Conservation (phyloP, 148 eudicot species). For the Pouteria glomerata region DNA sequence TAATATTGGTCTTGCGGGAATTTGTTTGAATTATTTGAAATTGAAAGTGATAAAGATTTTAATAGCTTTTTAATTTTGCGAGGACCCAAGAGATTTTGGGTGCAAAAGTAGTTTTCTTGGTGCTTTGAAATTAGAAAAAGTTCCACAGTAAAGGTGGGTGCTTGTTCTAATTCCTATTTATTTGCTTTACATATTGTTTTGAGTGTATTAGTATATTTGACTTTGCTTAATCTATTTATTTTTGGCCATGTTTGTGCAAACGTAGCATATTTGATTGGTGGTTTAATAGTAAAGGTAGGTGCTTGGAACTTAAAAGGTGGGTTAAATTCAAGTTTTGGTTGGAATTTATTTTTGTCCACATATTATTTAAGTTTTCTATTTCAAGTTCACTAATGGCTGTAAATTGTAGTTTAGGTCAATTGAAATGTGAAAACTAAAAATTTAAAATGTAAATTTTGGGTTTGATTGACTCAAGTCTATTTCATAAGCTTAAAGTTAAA, state of each 20-base stretch:
- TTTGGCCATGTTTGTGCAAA: constrained; percentile 12
- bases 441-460: not conserved
- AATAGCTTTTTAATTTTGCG: constrained; percentile 20
- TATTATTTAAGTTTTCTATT: not conserved
- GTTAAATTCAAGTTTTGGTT: not conserved
- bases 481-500: not conserved
- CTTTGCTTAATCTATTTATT: constrained; percentile 12
- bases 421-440: not conserved
- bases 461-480: not conserved
- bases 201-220: constrained; percentile 16
- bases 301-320: no score
- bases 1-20: constrained; percentile 6
- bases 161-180: constrained; percentile 1
- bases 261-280: not conserved
- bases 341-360: constrained; percentile 4
- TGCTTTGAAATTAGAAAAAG: constrained; percentile 24
- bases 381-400: not conserved
- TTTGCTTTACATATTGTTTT: constrained; percentile 8
- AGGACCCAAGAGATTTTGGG: constrained; percentile 14
- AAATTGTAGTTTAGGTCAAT: constrained; percentile 3
- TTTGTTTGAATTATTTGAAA: constrained; percentile 1
- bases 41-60: constrained; percentile 19
- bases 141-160: constrained; percentile 26
- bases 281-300: no score
- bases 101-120: constrained; percentile 20